Percentiles rank a stretch among this genome's conserved stretches.
Conservation (phyloP, 2,329 filamentous ascomycete genomes). For the Claviceps digitariae region DNA sequence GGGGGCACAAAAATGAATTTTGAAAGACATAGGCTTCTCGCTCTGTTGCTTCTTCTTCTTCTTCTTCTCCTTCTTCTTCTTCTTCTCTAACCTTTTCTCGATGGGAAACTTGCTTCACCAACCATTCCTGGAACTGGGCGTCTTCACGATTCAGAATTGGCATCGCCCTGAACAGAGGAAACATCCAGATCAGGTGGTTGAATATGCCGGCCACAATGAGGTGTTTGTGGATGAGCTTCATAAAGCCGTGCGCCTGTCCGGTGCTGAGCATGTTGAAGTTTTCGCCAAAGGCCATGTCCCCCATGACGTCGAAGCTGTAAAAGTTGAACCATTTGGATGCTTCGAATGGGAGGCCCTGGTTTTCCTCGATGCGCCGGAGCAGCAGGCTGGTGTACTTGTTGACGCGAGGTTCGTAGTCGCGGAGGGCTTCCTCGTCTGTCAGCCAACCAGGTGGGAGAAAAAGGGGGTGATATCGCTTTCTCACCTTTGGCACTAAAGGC, state of each 20-base stretch:
- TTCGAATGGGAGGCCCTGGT: conserved; percentile 14
- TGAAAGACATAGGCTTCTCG: too few species aligned
- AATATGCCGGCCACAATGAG: conserved; percentile 13
- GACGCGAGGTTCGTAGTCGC: conserved; percentile 16
- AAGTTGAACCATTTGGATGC: conserved; percentile 20
- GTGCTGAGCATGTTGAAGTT: conserved; percentile 21
- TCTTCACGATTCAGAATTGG: conserved; percentile 11
- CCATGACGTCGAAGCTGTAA: conserved; percentile 27
- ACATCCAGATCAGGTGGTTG: conserved; percentile 11
- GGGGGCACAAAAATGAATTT: background rate
- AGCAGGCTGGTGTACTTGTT: background rate
- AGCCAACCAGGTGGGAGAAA: background rate
- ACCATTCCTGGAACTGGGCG: conserved; percentile 9
- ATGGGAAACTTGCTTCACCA: background rate
- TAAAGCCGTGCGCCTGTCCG: conserved; percentile 15
- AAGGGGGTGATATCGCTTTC: background rate
- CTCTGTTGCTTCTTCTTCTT: too few species aligned
- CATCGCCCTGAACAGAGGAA: conserved; percentile 10
- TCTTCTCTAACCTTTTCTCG: background rate
- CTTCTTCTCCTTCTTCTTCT: background rate
- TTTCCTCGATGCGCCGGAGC: conserved; percentile 9
- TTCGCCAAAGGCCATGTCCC: conserved; percentile 25
- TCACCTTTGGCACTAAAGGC: conserved; percentile 17
- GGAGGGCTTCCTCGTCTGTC: background rate
- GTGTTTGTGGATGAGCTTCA: conserved; percentile 12